These are phyloP conservation scores for Taiwanofungus camphoratus DNA, from an alignment of 1,284 basidiomycete species.

Conservation along the genomic window DNA sequence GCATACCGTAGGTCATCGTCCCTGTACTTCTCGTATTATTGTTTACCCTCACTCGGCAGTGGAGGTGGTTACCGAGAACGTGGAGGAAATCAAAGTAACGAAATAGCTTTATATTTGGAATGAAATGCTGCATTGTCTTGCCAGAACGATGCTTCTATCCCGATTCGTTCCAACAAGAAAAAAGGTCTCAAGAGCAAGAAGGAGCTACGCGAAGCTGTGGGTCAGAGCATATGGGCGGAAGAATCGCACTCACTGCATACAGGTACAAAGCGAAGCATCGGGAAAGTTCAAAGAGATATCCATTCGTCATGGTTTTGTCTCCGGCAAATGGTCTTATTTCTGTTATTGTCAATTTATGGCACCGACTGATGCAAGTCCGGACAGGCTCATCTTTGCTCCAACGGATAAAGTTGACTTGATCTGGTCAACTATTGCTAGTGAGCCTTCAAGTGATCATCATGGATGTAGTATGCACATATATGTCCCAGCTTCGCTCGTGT, in stretches of 20 bases:
- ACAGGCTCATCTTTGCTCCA: conserved; percentile 59
- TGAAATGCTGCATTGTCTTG: background rate
- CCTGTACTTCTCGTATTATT: background rate
- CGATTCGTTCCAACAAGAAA: conserved; percentile 62
- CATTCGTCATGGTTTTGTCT: conserved; percentile 42
- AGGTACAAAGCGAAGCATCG: conserved; percentile 55
- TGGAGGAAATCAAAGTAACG: conserved; percentile 54
- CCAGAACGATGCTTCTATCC: conserved; percentile 61
- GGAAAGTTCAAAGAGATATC: conserved; percentile 55
- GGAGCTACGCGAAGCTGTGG: conserved; percentile 61
- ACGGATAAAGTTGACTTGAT: conserved; percentile 55
- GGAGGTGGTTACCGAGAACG: conserved; percentile 45
- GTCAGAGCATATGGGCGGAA: conserved; percentile 8
- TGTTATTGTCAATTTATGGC: background rate
- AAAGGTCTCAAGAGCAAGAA: conserved; percentile 67
- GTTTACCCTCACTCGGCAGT: conserved; percentile 35
- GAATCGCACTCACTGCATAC: conserved; percentile 1
- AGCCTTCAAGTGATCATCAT: conserved; percentile 6
- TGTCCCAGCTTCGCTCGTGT: conserved; percentile 47
- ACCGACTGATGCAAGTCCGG: background rate
- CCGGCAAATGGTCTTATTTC: conserved; percentile 57
- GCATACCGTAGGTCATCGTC: conserved; percentile 33
- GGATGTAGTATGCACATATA: background rate
- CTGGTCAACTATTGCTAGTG: conserved; percentile 56
- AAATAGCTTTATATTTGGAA: background rate